phyloP scores from a whole-genome alignment of 2,329 filamentous ascomycete species.

The Bertia moriformis region DNA sequence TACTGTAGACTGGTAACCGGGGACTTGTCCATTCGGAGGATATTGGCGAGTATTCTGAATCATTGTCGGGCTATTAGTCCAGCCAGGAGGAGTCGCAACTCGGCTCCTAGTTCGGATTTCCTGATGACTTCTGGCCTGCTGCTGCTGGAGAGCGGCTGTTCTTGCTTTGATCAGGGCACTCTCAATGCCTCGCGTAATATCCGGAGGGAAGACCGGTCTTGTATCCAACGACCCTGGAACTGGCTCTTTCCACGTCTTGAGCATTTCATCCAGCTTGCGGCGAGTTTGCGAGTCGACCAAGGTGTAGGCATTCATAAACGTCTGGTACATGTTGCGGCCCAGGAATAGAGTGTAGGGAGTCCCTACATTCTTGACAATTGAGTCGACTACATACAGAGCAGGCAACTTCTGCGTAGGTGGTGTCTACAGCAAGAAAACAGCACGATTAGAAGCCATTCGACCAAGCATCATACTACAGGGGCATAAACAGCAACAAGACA shows the following conservation, averaged over 20 bases:
- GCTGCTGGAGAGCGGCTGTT: neutral
- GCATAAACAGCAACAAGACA: neutral
- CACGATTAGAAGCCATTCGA: conserved; percentile 3
- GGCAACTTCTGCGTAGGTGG: conserved; percentile 80
- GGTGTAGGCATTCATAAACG: conserved; percentile 92
- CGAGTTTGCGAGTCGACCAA: conserved; percentile 72
- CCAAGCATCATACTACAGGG: neutral
- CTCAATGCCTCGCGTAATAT: conserved; percentile 81
- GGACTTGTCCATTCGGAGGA: neutral
- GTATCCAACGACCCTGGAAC: conserved; percentile 85
- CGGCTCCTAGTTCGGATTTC: neutral
- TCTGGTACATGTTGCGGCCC: conserved; percentile 77
- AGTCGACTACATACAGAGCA: conserved; percentile 94
- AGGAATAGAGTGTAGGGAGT: conserved; percentile 95
- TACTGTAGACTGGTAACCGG: neutral
- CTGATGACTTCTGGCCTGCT: conserved; percentile 1
- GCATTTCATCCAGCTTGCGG: conserved; percentile 88
- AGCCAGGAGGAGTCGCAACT: neutral
- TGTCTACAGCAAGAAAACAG: conserved; percentile 56
- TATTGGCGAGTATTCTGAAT: neutral
- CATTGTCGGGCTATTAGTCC: neutral
- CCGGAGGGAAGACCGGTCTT: conserved; percentile 78
- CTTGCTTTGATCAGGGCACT: conserved; percentile 75
- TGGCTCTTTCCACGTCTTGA: conserved; percentile 95
- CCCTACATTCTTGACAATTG: conserved; percentile 95